Base-by-base conservation (phyloP, 176 grass and related monocot species). In the Panicum miliaceum region DNA sequence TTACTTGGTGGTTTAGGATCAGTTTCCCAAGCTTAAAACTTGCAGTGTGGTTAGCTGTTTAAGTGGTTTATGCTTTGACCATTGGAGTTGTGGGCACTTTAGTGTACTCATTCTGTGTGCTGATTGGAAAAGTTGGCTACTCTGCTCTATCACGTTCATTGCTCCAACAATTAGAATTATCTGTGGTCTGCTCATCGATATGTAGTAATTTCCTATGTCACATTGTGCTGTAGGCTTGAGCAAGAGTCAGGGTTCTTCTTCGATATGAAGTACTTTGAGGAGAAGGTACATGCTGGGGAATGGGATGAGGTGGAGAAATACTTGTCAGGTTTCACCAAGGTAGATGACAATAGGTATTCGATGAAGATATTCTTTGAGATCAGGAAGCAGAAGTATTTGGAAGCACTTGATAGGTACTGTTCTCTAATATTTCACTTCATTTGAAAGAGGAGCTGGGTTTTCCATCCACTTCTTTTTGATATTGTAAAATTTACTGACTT, bases 301-400 rank as follows among this genome's bases (percentile, higher is more conserved):
- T 98, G 92, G 96, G 96, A 98, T 26, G 96, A 98, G 77, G 96
- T 93, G 54, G 96, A 98, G 86, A 98, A 77, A 64, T 98, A 98
- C 83, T 88, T 98, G 63, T 98, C 96, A 60, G 96, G 96, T 48
- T 98, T 95, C 82, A 98, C 96, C 71, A 95, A 98, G 81, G 91
- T 98, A 53, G 96, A 98, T 58, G 96, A 98, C 84, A 98, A 98
- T 90, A 89, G 93, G 68, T 98, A 95, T 85, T 98, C 96, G 2
- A 98, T 98, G 96, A 98, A 98, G 87, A 98, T 98, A 56, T 98
- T 98, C 83, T 98, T 98, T 78, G 96, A 95, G 89, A 93, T 98
- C 77, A 98, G 96, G 72, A 98, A 98, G 60, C 96, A 98, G 87
- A 98, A 98, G 64, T 98, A 98, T 91, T 77, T 98, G 76, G 96